Percentiles rank a stretch among this genome's conserved stretches.
These are phyloP conservation scores for Phytophthora quininea DNA, from an alignment of 352 stramenopile species.

Conservation along the genomic window DNA sequence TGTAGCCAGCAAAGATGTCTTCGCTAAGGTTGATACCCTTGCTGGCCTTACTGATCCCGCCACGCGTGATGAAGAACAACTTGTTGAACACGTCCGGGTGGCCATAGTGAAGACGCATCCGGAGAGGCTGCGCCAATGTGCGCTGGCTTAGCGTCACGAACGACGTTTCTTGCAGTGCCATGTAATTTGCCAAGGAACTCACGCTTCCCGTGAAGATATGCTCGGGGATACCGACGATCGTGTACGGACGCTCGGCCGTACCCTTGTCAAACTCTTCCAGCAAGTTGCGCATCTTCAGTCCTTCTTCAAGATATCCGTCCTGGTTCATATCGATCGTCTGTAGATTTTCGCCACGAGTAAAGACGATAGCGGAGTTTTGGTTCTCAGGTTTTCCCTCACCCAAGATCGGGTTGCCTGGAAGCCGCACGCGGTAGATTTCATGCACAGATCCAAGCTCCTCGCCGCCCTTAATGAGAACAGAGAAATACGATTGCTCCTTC, in stretches of 20 bases:
- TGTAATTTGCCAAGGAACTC: conserved; percentile 99
- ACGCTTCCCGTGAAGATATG: conserved; percentile 99
- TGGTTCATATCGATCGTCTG: conserved; percentile 99
- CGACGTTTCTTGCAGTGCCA: conserved; percentile 98
- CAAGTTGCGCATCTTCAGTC: conserved; percentile 98
- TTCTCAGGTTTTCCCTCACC: conserved; percentile 99
- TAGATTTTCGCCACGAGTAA: conserved; percentile 97
- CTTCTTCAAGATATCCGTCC: conserved; percentile 98
- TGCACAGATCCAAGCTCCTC: conserved; percentile 68
- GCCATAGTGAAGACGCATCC: conserved; percentile 98
- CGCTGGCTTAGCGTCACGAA: conserved; percentile 99
- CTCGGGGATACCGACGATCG: conserved; percentile 98
- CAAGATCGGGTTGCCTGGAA: conserved; percentile 98
- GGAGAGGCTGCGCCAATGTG: conserved; percentile 95
- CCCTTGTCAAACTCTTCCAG: conserved; percentile 97
- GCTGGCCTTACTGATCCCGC: conserved; percentile 98
- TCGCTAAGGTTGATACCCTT: conserved; percentile 99
- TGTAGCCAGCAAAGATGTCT: conserved; percentile 99
- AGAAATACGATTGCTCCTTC: conserved; percentile 96
- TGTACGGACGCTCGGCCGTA: conserved; percentile 76
- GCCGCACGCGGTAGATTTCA: conserved; percentile 97
- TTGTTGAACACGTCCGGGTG: conserved; percentile 99
- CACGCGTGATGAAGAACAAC: conserved; percentile 98
- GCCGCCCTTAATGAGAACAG: conserved; percentile 96
- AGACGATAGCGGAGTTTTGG: conserved; percentile 99